These are phyloP conservation scores for Rhazya stricta DNA, from an alignment of 257 asterid species.

Conservation along the genomic window DNA sequence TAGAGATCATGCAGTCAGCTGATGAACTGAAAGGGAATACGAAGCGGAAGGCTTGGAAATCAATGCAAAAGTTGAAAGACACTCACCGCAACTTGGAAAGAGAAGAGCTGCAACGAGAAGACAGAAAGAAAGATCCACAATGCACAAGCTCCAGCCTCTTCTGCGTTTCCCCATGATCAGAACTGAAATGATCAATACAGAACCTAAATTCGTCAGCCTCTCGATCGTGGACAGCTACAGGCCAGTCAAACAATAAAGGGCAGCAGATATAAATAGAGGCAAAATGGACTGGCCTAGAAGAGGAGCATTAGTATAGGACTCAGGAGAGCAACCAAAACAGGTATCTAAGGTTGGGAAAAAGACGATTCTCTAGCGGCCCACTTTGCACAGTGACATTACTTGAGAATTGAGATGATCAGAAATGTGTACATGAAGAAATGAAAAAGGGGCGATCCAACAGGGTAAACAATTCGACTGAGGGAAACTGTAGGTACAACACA, in stretches of 20 bases:
- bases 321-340: not conserved
- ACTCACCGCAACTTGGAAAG: conserved; percentile 41
- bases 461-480: not conserved
- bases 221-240: not conserved
- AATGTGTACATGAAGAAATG: conserved; percentile 55
- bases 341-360: conserved; percentile 18
- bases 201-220: too few species aligned
- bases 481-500: not conserved
- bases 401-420: conserved; percentile 11
- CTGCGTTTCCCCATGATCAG: conserved; percentile 33
- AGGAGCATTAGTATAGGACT: not conserved
- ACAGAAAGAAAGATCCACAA: conserved; percentile 29
- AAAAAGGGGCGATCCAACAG: conserved; percentile 10
- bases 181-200: not conserved
- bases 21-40: not conserved
- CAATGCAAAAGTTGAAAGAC: not conserved
- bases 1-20: not conserved
- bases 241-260: not conserved
- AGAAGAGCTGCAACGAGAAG: conserved; percentile 28
- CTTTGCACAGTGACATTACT: conserved; percentile 22
- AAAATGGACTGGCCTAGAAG: not conserved
- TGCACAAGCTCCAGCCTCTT: conserved; percentile 19
- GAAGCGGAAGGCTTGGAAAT: not conserved
- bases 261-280: not conserved
- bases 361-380: conserved; percentile 43